phyloP scores from a whole-genome alignment of 164 flowering plant genomes.

The Brasenia schreberi region DNA sequence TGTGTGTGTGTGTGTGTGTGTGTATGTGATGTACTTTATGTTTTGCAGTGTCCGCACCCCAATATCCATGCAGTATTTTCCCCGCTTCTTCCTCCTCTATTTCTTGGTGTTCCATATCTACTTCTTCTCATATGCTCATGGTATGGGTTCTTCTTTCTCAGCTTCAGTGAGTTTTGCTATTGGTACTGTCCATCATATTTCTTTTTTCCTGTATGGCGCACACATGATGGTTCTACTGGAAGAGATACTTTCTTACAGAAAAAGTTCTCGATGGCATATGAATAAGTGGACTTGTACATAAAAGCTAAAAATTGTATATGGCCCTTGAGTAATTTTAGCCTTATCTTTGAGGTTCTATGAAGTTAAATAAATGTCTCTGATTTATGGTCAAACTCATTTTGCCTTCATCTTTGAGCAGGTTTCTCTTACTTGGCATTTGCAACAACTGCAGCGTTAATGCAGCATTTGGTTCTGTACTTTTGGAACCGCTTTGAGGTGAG shows the following conservation, averaged over 20 bases:
- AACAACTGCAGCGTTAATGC: slow-evolving; percentile 90
- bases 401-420: slow-evolving; percentile 24
- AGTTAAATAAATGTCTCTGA: too few species aligned
- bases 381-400: neutral
- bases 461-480: slow-evolving; percentile 82
- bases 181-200: too few species aligned
- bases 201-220: too few species aligned
- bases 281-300: too few species aligned
- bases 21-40: neutral
- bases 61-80: slow-evolving; percentile 96
- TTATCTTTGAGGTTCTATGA: too few species aligned
- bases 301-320: too few species aligned
- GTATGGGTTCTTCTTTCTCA: slow-evolving; percentile 25
- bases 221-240: too few species aligned
- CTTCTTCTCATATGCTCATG: slow-evolving; percentile 95
- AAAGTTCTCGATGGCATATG: too few species aligned
- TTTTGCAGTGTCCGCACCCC: slow-evolving; percentile 88
- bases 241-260: too few species aligned
- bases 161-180: too few species aligned
- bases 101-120: slow-evolving; percentile 96
- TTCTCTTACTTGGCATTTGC: slow-evolving; percentile 91
- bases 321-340: too few species aligned
- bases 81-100: slow-evolving; percentile 94
- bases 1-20: neutral
- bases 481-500: slow-evolving; percentile 98